Base-by-base conservation (phyloP, 1,139 yeast genomes). In the Saccharomyces pastorianus region DNA sequence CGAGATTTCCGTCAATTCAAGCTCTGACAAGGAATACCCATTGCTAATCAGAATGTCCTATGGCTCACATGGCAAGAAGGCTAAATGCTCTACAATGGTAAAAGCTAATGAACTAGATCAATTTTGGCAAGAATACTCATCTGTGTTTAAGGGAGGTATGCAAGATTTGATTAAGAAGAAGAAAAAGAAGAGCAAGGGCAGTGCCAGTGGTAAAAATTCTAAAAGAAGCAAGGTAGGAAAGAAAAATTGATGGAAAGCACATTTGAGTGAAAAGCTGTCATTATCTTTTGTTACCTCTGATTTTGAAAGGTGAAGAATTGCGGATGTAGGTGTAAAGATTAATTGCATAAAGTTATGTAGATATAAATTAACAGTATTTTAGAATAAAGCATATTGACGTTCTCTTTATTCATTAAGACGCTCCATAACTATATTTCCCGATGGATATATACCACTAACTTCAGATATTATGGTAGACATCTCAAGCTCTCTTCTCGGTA, bases 91-190 rank as follows among this genome's bases (percentile, higher is more conserved):
- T 7, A 87, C 96, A 0, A 79, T 82, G 23, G 88, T 88, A 29
- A 78, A 77, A 47, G 71, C 80, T 0, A 77, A 74, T 4, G 72
- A 77, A 17, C 72, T 88, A 60, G 86, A 83, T 56, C 72, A 73
- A 58, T 88, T 88, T 66, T 88, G 95, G 95, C 69, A 71, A 44
- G 81, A 80, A 47, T 88, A 87, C 67, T 73, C 86, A 1, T 82
- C 80, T 49, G 79, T 79, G 0, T 75, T 87, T 55, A 87, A 86
- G 66, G 67, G 73, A 31, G 89, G 85, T 5, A 78, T 82, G 68
- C 71, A 73, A 8, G 87, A 88, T 3, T 73, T 84, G 64, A 74
- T 77, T 59, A 82, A 81, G 75, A 83, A 83, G 73, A 84, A 82
- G 58, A 82, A 83, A 73, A 82, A 80, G 73, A 82, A 81, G 75